Evolutionary conservation across 305 asterid species (phyloP), one percentile per base, ranked within the genome.

Genomic region (Solanum hybrid): DNA sequence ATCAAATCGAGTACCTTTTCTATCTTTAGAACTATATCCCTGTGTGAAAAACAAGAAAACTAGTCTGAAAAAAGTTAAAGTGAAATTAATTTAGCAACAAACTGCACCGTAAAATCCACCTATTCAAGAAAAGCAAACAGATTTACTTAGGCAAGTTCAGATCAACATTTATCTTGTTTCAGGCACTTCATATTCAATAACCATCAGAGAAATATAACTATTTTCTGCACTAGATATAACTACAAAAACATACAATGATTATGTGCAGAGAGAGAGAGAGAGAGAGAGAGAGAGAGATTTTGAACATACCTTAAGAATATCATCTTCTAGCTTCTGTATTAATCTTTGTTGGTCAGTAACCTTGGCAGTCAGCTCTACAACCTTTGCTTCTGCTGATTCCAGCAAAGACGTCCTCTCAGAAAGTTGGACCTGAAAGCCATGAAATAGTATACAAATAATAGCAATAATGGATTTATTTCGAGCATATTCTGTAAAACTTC

Each of bases 321-420:
- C 99, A 83, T 98, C 99, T 93, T 98, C 99, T 61, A 98, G 96
- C 94, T 98, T 98, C 93, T 98, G 99, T 93, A 96, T 97, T 91
- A 98, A 94, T 91, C 91, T 95, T 92, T 97, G 98, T 86, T 98
- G 99, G 91, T 98, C 98, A 90, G 87, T 92, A 92, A 92, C 89
- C 91, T 94, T 96, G 51, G 94, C 90, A 81, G 96, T 94, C 86
- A 97, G 94, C 91, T 98, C 99, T 90, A 89, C 90, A 77, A 94
- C 92, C 94, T 94, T 94, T 89, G 91, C 91, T 91, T 98, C 98
- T 39, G 98, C 98, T 79, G 97, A 95, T 95, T 95, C 99, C 92
- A 97, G 95, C 91, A 93, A 92, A 90, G 98, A 95, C 78, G 96
- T 91, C 94, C 92, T 95, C 91, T 97, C 99, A 39, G 97, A 92